phyloP scores from a whole-genome alignment of 2,329 filamentous ascomycete species.

The Phoma herbarum region DNA sequence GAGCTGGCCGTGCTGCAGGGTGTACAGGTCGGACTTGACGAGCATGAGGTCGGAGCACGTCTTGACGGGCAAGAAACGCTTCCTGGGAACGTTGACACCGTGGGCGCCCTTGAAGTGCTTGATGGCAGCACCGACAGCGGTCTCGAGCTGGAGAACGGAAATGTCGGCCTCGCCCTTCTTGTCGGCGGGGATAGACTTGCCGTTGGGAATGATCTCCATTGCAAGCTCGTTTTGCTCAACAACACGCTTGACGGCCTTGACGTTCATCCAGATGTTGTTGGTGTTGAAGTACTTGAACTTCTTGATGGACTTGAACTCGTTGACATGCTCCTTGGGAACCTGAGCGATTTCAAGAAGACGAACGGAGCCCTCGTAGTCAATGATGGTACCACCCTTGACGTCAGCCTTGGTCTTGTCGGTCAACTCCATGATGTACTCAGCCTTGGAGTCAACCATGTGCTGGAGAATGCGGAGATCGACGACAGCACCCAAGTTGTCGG shows the following conservation, averaged over 20 bases:
- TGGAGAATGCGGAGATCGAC: slow-evolving; percentile 98
- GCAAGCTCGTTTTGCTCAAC: slow-evolving; percentile 98
- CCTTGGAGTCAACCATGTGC: slow-evolving; percentile 97
- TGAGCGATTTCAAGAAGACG: slow-evolving; percentile 98
- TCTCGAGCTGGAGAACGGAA: slow-evolving; percentile 97
- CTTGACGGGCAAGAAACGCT: slow-evolving; percentile 99
- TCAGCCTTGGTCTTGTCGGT: slow-evolving; percentile 99
- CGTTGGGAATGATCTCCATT: slow-evolving; percentile 99
- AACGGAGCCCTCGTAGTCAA: slow-evolving; percentile 97
- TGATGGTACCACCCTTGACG: slow-evolving; percentile 99
- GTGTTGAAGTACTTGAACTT: slow-evolving; percentile 99
- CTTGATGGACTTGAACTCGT: slow-evolving; percentile 99
- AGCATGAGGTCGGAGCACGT: slow-evolving; percentile 99
- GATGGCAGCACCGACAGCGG: slow-evolving; percentile 96
- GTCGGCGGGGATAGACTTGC: slow-evolving; percentile 97
- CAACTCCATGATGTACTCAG: slow-evolving; percentile 99
- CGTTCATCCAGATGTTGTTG: slow-evolving; percentile 99
- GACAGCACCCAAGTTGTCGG: slow-evolving; percentile 97
- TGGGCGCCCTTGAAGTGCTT: slow-evolving; percentile 98
- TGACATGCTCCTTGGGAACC: slow-evolving; percentile 99
- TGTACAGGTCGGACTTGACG: slow-evolving; percentile 99
- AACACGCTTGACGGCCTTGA: slow-evolving; percentile 96
- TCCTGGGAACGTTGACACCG: slow-evolving; percentile 97
- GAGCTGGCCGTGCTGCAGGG: slow-evolving; percentile 96
- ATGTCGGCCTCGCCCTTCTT: slow-evolving; percentile 99